A percentile compares a stretch with the other conserved stretches of the same genome.
These are phyloP conservation scores for Rhodofomes roseus DNA, from an alignment of 1,284 basidiomycete species.

Conservation along the genomic window DNA sequence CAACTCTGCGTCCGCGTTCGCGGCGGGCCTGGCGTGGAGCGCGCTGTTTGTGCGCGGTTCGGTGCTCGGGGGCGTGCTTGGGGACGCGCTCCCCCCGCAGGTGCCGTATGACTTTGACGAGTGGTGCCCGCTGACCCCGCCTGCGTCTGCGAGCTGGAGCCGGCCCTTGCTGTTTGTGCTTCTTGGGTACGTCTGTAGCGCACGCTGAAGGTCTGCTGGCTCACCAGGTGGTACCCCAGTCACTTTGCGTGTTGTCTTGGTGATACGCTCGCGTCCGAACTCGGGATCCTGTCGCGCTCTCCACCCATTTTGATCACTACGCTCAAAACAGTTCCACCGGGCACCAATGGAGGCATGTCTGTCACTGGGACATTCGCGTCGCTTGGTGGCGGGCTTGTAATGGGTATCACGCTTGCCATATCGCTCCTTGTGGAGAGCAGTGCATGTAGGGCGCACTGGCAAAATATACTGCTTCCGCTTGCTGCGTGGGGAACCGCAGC, in stretches of 20 bases:
- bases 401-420: conserved; percentile 59
- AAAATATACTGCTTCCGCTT: conserved; percentile 38
- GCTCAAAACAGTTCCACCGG: conserved; percentile 70
- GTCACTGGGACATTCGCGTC: conserved; percentile 73
- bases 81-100: conserved; percentile 11
- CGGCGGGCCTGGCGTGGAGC: conserved; percentile 67
- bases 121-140: conserved; percentile 55
- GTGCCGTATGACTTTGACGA: conserved; percentile 25
- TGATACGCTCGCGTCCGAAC: conserved; percentile 78
- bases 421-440: conserved; percentile 64
- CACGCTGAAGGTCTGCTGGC: background rate
- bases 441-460: conserved; percentile 38
- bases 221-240: conserved; percentile 31
- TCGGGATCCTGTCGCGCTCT: conserved; percentile 75
- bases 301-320: conserved; percentile 78
- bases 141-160: conserved; percentile 44
- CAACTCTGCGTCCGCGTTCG: conserved; percentile 72
- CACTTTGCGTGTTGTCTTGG: conserved; percentile 84
- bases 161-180: conserved; percentile 59
- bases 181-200: conserved; percentile 56
- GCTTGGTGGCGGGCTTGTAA: conserved; percentile 67
- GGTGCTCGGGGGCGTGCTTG: conserved; percentile 19
- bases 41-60: conserved; percentile 45
- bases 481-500: conserved; percentile 57
- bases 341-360: conserved; percentile 90